Evolutionary conservation across 257 asterid genomes (phyloP), one percentile per base, ranked within the genome.

Genomic region (Nicotiana paniculata): DNA sequence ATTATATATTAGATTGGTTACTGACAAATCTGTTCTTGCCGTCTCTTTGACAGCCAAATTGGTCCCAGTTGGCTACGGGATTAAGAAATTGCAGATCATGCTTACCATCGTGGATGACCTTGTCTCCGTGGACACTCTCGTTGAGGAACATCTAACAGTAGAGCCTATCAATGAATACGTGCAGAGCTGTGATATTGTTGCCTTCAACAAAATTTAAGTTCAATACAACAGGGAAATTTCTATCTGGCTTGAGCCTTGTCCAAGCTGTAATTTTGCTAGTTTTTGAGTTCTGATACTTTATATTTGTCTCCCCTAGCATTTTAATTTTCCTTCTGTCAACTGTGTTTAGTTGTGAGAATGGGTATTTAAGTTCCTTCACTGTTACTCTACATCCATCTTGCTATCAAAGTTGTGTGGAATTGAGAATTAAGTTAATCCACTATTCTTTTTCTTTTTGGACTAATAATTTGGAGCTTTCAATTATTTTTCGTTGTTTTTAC

Each of bases 41-140:
- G 48, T 21, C 16, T 81, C 28, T 82, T 11, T 51, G 66, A 85
- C 97, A 93, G 97, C 97, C 51, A 95, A 95, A 87, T 87, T 95
- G 84, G 91, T 88, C 18, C 93, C 97, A 0, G 97, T 95, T 77
- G 97, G 98, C 66, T 95, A 93, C 48, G 98, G 99, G 17, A 95
- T 93, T 80, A 95, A 95, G 94, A 95, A 95, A 84, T 77, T 95
- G 84, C 97, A 92, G 86, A 91, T 93, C 85, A 92, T 95, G 97
- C 85, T 93, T 28, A 90, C 97, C 77, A 93, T 95, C 24, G 81
- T 95, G 5, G 98, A 95, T 75, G 98, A 95, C 37, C 92, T 95
- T 39, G 98, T 95, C 84, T 93, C 97, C 0, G 98, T 95, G 17
- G 99, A 93, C 77, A 81, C 48, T 58, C 85, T 89, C 81, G 88